These are phyloP conservation scores for Coriaria nepalensis DNA, from an alignment of 306 rosid species.

Conservation along the genomic window DNA sequence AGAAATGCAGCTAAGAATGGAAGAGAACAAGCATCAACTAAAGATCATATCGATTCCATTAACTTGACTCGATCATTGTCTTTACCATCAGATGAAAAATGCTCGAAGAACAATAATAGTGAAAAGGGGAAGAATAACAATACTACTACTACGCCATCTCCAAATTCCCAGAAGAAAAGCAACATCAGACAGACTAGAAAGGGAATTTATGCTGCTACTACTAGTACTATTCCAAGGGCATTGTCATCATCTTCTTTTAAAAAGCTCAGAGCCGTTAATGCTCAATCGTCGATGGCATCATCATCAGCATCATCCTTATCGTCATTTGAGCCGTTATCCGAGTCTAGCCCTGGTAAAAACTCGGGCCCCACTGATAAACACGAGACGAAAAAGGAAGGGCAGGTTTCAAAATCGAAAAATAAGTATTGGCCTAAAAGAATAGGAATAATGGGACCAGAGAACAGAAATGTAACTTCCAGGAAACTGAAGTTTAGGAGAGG, in stretches of 20 bases:
- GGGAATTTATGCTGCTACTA: too few species aligned
- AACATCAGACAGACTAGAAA: conserved; percentile 16
- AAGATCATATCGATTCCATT: conserved; percentile 12
- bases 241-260: conserved; percentile 7
- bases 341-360: conserved; percentile 23
- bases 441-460: conserved; percentile 21
- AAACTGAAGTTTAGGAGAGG: conserved; percentile 56
- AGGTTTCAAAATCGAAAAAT: conserved; percentile 18
- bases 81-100: conserved; percentile 18
- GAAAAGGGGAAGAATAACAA: conserved; percentile 15
- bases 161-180: conserved; percentile 20
- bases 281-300: conserved; percentile 15
- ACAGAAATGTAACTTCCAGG: conserved; percentile 18
- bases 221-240: conserved; percentile 8
- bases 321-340: conserved; percentile 14
- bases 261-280: conserved; percentile 10
- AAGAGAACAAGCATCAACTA: conserved; percentile 18
- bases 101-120: conserved; percentile 20
- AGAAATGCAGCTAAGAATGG: conserved; percentile 18
- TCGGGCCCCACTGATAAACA: conserved; percentile 14
- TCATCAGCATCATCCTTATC: conserved; percentile 16
- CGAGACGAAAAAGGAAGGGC: background rate
- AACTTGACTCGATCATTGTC: conserved; percentile 17
- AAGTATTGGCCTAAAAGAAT: conserved; percentile 27
- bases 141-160: too few species aligned